phyloP scores from a whole-genome alignment of 805 yeast species.

The Starmerella vitae region DNA sequence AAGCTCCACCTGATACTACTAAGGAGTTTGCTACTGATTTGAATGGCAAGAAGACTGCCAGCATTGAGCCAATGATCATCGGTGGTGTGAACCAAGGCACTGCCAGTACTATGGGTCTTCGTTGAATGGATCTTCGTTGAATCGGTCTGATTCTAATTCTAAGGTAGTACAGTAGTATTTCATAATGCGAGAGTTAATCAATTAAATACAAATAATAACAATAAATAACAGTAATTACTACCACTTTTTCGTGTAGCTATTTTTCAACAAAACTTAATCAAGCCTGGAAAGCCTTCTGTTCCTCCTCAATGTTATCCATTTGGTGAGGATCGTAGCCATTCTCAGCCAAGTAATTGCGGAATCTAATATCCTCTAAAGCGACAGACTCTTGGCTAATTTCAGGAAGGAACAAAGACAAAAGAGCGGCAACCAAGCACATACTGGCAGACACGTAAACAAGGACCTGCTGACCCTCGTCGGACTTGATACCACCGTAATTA shows the following conservation, averaged over 20 bases:
- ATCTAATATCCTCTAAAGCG: slow-evolving; percentile 59
- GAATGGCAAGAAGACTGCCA: slow-evolving; percentile 2
- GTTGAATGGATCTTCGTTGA: too few species aligned
- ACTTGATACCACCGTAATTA: slow-evolving; percentile 38
- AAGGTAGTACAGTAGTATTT: too few species aligned
- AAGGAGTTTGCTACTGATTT: not conserved
- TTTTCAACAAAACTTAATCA: too few species aligned
- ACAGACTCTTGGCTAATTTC: slow-evolving; percentile 73
- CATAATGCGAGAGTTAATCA: too few species aligned
- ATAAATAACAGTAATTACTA: too few species aligned
- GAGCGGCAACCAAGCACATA: slow-evolving; percentile 58
- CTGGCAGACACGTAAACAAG: slow-evolving; percentile 76
- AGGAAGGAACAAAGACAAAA: slow-evolving; percentile 61
- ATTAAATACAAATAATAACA: too few species aligned
- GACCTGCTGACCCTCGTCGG: slow-evolving; percentile 47
- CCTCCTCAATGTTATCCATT: slow-evolving; percentile 34
- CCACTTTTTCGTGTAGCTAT: too few species aligned
- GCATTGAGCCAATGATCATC: too few species aligned
- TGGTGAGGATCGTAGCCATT: slow-evolving; percentile 58
- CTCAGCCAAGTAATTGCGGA: slow-evolving; percentile 45
- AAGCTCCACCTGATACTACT: slow-evolving; percentile 8
- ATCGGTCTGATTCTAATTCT: too few species aligned
- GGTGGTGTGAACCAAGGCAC: too few species aligned
- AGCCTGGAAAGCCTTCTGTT: too few species aligned
- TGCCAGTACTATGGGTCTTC: too few species aligned